Conservation (phyloP, 371 early-diverging fungal genomes). For the Mortierella sp. region DNA sequence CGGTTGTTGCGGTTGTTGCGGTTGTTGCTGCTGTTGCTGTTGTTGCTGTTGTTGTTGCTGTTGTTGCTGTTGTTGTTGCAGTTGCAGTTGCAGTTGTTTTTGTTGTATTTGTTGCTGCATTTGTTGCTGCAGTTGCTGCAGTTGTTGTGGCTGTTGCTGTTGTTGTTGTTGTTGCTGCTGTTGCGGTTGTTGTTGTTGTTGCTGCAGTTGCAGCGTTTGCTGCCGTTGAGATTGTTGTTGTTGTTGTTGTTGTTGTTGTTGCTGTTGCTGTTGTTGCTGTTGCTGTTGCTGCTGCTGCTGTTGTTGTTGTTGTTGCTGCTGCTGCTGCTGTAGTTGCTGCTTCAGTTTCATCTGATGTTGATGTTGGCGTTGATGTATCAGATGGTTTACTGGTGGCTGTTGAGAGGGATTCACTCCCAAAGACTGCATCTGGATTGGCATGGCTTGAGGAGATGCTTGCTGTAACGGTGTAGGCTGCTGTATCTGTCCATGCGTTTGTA, state of each 20-base stretch:
- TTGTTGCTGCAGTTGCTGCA: conserved; percentile 23
- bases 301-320: conserved; percentile 8
- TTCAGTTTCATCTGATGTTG: neutral
- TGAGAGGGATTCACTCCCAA: too few species aligned
- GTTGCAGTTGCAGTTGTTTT: conserved; percentile 8
- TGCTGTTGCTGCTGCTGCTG: neutral
- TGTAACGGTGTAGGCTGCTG: too few species aligned
- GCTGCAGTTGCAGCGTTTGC: neutral
- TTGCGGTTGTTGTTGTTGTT: conserved; percentile 27
- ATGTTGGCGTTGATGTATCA: too few species aligned
- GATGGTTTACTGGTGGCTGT: too few species aligned
- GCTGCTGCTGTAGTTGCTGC: neutral
- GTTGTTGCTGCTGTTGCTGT: conserved; percentile 40
- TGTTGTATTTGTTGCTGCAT: conserved; percentile 21
- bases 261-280: neutral
- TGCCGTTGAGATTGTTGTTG: conserved; percentile 9
- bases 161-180: conserved; percentile 15
- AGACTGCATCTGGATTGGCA: too few species aligned
- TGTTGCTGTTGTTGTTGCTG: neutral
- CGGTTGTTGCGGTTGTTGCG: conserved; percentile 26
- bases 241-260: conserved; percentile 2
- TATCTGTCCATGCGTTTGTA: too few species aligned
- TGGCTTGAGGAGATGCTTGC: too few species aligned
- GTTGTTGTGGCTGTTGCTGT: conserved; percentile 21
- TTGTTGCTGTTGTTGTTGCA: conserved; percentile 29